These are phyloP conservation scores for Macrophomina phaseolina DNA, from an alignment of 2,329 filamentous ascomycete genomes.

Conservation along the genomic window DNA sequence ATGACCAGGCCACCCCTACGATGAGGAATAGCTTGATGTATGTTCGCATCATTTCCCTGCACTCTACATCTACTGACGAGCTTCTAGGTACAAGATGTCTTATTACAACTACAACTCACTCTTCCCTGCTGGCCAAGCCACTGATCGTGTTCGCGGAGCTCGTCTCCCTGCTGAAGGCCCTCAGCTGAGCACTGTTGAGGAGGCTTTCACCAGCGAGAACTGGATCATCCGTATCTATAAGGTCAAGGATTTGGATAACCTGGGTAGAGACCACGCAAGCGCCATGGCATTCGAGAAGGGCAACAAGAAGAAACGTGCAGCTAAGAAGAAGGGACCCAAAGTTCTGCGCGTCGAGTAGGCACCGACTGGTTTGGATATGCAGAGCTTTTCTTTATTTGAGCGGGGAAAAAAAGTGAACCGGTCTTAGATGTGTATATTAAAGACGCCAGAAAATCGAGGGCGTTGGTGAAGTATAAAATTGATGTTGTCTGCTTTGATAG, in stretches of 20 bases:
- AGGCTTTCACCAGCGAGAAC: slow-evolving; percentile 98
- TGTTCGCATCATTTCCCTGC: slow-evolving; percentile 46
- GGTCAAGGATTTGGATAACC: slow-evolving; percentile 97
- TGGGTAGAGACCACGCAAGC: slow-evolving; percentile 83
- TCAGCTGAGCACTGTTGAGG: slow-evolving; percentile 85
- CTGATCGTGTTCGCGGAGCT: slow-evolving; percentile 84
- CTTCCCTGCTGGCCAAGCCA: slow-evolving; percentile 88
- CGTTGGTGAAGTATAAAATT: slow-evolving; percentile 19
- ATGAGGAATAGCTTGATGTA: slow-evolving; percentile 99
- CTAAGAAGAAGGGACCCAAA: slow-evolving; percentile 74
- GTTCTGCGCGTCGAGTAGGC: slow-evolving; percentile 73
- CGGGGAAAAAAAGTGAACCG: background rate
- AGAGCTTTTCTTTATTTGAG: slow-evolving; percentile 10
- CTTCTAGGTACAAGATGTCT: slow-evolving; percentile 96
- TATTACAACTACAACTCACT: slow-evolving; percentile 97
- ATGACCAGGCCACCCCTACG: slow-evolving; percentile 88
- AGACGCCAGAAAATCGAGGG: slow-evolving; percentile 16
- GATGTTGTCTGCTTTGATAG: background rate
- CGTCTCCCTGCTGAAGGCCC: slow-evolving; percentile 84
- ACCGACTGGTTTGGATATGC: slow-evolving; percentile 23
- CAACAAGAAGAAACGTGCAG: slow-evolving; percentile 80
- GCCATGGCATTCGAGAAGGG: slow-evolving; percentile 75
- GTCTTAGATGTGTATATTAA: slow-evolving; percentile 17
- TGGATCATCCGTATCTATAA: slow-evolving; percentile 99
- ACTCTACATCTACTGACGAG: slow-evolving; percentile 35